phyloP scores from a whole-genome alignment of 192 early-diverging fungal species.

The Coemansia sp. region DNA sequence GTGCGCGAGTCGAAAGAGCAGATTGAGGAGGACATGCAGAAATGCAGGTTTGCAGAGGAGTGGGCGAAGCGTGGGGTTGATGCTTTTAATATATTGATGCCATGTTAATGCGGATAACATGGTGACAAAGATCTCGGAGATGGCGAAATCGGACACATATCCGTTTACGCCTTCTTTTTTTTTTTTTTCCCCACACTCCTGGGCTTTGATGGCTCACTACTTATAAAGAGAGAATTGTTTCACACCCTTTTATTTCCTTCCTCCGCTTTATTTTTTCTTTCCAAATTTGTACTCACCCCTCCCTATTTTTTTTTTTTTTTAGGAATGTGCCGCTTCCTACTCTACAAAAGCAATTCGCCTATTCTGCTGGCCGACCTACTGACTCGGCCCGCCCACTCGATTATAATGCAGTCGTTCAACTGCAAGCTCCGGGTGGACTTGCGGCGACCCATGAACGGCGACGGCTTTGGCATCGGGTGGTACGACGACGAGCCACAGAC shows the following conservation, averaged over 20 bases:
- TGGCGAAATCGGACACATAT: not conserved
- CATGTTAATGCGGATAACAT: not conserved
- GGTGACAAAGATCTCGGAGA: not conserved
- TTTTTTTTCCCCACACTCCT: not conserved
- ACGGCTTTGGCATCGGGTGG: constrained; percentile 78
- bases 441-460: constrained; percentile 68
- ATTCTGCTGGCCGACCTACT: constrained; percentile 71
- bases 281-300: too few species aligned
- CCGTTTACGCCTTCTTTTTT: constrained; percentile 5
- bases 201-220: not conserved
- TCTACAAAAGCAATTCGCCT: constrained; percentile 77
- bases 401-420: constrained; percentile 80
- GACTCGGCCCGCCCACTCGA: constrained; percentile 73
- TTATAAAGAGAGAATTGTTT: not conserved
- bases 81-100: constrained; percentile 16
- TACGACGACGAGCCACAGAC: constrained; percentile 67
- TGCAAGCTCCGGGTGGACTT: constrained; percentile 66
- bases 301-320: not conserved
- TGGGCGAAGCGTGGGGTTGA: constrained; percentile 50
- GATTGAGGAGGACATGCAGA: constrained; percentile 2
- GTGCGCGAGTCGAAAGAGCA: constrained; percentile 20
- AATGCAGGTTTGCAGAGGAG: constrained; percentile 2
- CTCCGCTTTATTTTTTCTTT: not conserved
- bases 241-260: not conserved
- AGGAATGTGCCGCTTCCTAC: constrained; percentile 65